Evolutionary conservation across 1,139 yeast genomes (phyloP).

Genomic region (Kodamaea anthophila): DNA sequence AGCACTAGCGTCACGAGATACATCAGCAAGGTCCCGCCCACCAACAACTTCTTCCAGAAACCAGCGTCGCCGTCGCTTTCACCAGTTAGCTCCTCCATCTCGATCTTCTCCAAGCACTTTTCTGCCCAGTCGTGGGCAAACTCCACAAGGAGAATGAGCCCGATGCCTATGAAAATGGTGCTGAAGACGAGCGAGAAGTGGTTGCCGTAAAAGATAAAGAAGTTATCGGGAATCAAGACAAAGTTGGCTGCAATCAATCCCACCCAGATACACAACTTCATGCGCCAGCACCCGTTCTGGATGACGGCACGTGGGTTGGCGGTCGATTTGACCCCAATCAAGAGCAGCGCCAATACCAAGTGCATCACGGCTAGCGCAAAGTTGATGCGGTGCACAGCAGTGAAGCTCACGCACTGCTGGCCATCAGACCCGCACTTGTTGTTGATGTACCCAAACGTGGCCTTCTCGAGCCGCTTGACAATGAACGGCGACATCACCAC

Average conservation of each 20-base stretch:
- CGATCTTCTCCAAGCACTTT: slow-evolving; percentile 85
- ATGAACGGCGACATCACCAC: slow-evolving; percentile 80
- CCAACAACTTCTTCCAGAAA: slow-evolving; percentile 74
- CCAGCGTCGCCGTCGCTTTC: slow-evolving; percentile 30
- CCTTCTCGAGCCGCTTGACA: slow-evolving; percentile 63
- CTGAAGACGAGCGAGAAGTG: slow-evolving; percentile 82
- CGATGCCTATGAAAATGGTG: slow-evolving; percentile 80
- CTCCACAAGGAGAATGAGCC: slow-evolving; percentile 84
- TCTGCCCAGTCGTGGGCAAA: slow-evolving; percentile 99
- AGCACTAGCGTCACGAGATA: slow-evolving; percentile 66
- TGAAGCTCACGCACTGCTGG: slow-evolving; percentile 85
- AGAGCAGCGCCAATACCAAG: slow-evolving; percentile 57
- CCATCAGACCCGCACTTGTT: slow-evolving; percentile 64
- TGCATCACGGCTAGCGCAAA: slow-evolving; percentile 84
- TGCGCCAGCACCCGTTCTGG: slow-evolving; percentile 89
- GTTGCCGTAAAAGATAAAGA: slow-evolving; percentile 88
- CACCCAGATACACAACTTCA: slow-evolving; percentile 62
- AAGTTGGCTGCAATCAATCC: slow-evolving; percentile 57
- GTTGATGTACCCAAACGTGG: slow-evolving; percentile 66
- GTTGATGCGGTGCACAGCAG: slow-evolving; percentile 86
- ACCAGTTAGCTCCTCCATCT: slow-evolving; percentile 70
- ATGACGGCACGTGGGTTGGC: slow-evolving; percentile 73
- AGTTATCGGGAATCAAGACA: slow-evolving; percentile 70
- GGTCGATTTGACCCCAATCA: slow-evolving; percentile 73
- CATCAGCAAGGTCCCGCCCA: slow-evolving; percentile 86